These are phyloP conservation scores for Penicillium macrosclerotiorum DNA, from an alignment of 495 filamentous ascomycete species.

Conservation along the genomic window DNA sequence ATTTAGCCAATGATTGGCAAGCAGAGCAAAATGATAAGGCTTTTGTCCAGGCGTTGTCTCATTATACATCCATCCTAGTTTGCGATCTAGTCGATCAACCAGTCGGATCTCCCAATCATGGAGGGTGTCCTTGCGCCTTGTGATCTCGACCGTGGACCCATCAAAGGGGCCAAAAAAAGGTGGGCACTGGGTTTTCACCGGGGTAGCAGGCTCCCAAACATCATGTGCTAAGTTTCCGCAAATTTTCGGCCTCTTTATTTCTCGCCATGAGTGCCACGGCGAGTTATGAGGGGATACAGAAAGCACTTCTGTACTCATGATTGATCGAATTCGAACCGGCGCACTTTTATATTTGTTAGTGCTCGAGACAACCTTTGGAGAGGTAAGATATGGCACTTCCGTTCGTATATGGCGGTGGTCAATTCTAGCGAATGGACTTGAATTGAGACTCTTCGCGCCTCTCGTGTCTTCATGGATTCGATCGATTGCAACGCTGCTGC, in stretches of 20 bases:
- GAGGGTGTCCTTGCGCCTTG: constrained; percentile 16
- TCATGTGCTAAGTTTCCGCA: not conserved
- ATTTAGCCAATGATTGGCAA: constrained; percentile 47
- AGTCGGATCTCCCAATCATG: constrained; percentile 39
- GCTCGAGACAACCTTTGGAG: not conserved
- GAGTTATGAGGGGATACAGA: not conserved
- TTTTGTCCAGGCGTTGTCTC: constrained; percentile 41
- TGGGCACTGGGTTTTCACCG: not conserved
- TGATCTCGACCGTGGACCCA: not conserved
- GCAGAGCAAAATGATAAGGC: constrained; percentile 41
- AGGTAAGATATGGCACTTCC: not conserved
- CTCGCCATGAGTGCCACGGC: not conserved
- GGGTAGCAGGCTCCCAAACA: not conserved
- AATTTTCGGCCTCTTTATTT: not conserved
- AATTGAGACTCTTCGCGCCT: not conserved
- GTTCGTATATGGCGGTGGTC: not conserved
- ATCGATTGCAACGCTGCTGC: not conserved
- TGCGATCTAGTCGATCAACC: constrained; percentile 36
- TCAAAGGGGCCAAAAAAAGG: not conserved
- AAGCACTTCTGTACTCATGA: not conserved
- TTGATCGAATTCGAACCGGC: not conserved
- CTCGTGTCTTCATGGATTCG: not conserved
- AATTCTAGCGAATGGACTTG: not conserved
- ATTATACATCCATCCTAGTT: constrained; percentile 37
- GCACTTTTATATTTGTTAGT: constrained; percentile 10